Conservation (phyloP, 2,329 filamentous ascomycete species). For the Graphilbum sp. region DNA sequence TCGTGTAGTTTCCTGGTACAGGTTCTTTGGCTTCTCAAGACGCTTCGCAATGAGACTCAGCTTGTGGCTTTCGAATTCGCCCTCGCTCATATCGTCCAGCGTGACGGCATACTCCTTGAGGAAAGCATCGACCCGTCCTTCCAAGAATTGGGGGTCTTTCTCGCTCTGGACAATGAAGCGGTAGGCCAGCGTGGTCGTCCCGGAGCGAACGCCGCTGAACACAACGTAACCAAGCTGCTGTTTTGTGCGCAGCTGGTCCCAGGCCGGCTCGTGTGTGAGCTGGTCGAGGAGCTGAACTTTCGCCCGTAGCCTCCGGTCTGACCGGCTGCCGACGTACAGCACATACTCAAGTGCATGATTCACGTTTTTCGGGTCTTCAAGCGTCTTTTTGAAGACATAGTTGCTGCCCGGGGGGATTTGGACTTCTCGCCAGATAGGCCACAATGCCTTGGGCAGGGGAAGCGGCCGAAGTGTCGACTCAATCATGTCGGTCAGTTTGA, state of each 20-base stretch:
- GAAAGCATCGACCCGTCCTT: slow-evolving; percentile 77
- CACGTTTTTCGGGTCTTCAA: slow-evolving; percentile 79
- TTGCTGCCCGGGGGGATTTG: slow-evolving; percentile 67
- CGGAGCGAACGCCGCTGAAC: slow-evolving; percentile 59
- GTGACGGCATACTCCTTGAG: slow-evolving; percentile 48
- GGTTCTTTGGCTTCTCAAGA: slow-evolving; percentile 82
- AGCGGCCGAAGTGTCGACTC: slow-evolving; percentile 63
- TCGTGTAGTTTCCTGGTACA: slow-evolving; percentile 66
- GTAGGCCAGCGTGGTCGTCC: slow-evolving; percentile 68
- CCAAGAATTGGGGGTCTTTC: slow-evolving; percentile 65
- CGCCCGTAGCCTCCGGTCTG: slow-evolving; percentile 54
- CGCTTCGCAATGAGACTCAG: slow-evolving; percentile 73
- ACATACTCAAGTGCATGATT: slow-evolving; percentile 75
- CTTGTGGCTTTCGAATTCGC: slow-evolving; percentile 83
- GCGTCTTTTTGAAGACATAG: slow-evolving; percentile 61
- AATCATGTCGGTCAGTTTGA: slow-evolving; percentile 70
- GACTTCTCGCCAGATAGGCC: slow-evolving; percentile 62
- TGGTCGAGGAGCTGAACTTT: slow-evolving; percentile 73
- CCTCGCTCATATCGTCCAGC: slow-evolving; percentile 59
- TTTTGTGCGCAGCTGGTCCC: slow-evolving; percentile 89
- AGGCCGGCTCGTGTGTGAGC: slow-evolving; percentile 82
- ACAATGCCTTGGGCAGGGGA: slow-evolving; percentile 58
- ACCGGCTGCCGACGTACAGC: slow-evolving; percentile 51
- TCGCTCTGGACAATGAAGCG: slow-evolving; percentile 90
- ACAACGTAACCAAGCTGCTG: slow-evolving; percentile 97